phyloP scores from a whole-genome alignment of 768 basidiomycete species.

The Termitomyces sp. region DNA sequence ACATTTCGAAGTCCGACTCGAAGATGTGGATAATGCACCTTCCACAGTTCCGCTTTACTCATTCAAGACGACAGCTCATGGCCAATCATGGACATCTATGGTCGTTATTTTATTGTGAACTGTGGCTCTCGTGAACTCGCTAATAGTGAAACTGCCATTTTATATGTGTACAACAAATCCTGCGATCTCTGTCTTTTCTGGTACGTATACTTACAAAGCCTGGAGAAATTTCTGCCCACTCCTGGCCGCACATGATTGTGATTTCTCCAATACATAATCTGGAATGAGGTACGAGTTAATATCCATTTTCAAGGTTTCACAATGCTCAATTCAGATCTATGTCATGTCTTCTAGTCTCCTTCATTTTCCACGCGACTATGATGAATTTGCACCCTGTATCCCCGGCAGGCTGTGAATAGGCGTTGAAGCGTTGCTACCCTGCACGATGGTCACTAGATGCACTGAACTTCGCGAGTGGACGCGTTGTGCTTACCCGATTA shows the following conservation, averaged over 20 bases:
- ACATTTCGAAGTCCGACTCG: no score
- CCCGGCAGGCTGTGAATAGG: neutral
- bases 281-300: neutral
- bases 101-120: no score
- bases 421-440: neutral
- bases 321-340: neutral
- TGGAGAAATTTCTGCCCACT: no score
- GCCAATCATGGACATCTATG: no score
- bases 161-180: no score
- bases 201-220: no score
- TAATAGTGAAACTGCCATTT: no score
- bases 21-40: no score
- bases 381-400: neutral
- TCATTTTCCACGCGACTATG: neutral
- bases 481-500: neutral
- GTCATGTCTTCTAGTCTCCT: neutral
- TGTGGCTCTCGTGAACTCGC: no score
- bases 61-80: no score
- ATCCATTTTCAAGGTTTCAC: neutral
- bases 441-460: neutral
- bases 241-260: neutral
- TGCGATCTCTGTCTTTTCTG: neutral
- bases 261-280: neutral
- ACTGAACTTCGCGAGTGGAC: neutral
- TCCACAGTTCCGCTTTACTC: no score